A percentile compares a stretch with the other conserved stretches of the same genome.
Evolutionary conservation across 148 eudicot species (phyloP).

Genomic region (Rhododendron henanense): DNA sequence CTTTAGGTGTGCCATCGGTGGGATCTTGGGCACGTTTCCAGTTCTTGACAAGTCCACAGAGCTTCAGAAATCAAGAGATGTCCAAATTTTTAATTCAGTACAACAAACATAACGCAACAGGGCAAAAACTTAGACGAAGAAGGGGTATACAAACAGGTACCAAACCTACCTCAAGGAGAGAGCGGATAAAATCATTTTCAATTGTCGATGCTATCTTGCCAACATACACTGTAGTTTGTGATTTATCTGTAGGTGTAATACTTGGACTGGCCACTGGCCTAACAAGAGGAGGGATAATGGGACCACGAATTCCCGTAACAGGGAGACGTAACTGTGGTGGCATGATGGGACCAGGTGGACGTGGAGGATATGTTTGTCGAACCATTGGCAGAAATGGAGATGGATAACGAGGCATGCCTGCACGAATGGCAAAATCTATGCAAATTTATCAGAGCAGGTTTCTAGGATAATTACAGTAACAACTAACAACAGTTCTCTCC

Average conservation of each 20-base stretch:
- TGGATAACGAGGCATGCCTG: conserved; percentile 79
- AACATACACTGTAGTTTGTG: conserved; percentile 86
- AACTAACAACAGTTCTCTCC: neutral
- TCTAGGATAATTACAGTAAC: conserved; percentile 6
- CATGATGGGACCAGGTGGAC: conserved; percentile 49
- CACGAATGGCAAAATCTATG: conserved; percentile 57
- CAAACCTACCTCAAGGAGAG: conserved; percentile 72
- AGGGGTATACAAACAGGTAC: neutral
- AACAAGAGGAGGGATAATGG: conserved; percentile 47
- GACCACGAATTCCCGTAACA: conserved; percentile 57
- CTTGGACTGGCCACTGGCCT: conserved; percentile 57
- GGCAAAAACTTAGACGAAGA: neutral
- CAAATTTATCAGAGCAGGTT: conserved; percentile 53
- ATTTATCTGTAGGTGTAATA: conserved; percentile 60
- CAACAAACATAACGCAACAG: neutral
- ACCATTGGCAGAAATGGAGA: conserved; percentile 44
- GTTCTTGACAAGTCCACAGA: conserved; percentile 92
- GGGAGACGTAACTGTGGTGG: conserved; percentile 69
- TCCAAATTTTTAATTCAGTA: conserved; percentile 2
- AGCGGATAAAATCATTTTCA: conserved; percentile 79
- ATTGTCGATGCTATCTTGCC: conserved; percentile 86
- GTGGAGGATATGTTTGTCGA: conserved; percentile 60
- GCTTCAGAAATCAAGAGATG: conserved; percentile 41
- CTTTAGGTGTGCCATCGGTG: conserved; percentile 63
- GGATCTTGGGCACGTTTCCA: conserved; percentile 97